Conservation (phyloP, 169 alveolate genomes). For the Cryptosporidium xiaoi region DNA sequence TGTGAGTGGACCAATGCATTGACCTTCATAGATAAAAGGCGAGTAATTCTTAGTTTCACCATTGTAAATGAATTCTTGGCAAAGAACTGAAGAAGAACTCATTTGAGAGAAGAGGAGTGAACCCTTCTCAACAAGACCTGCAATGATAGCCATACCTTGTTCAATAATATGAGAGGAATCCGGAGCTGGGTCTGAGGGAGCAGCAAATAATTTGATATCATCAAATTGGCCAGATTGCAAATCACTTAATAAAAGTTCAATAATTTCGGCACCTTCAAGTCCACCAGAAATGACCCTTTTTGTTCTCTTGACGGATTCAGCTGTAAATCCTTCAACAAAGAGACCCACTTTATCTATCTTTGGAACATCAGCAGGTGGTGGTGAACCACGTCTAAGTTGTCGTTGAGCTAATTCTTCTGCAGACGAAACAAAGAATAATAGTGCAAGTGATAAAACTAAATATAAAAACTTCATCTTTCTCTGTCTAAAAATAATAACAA, state of each 20-base stretch:
- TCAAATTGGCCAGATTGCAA: neutral
- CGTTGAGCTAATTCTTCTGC: too few species aligned
- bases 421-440: too few species aligned
- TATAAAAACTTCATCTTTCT: neutral
- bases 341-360: constrained; percentile 20
- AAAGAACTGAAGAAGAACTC: constrained; percentile 29
- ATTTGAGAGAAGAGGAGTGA: constrained; percentile 50
- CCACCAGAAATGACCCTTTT: neutral
- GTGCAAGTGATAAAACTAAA: neutral
- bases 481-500: neutral
- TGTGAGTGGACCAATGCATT: constrained; percentile 50
- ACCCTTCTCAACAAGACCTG: neutral
- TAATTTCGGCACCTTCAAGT: constrained; percentile 16
- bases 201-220: constrained; percentile 12
- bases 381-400: neutral
- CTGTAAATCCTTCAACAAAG: constrained; percentile 41
- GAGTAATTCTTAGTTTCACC: neutral
- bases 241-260: constrained; percentile 8
- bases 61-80: constrained; percentile 27
- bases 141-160: constrained; percentile 46
- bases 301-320: constrained; percentile 3
- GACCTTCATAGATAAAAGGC: constrained; percentile 27
- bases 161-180: neutral
- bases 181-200: constrained; percentile 25
- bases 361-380: neutral